phyloP scores from a whole-genome alignment of 805 yeast genomes.

The Teunomyces kruisii region DNA sequence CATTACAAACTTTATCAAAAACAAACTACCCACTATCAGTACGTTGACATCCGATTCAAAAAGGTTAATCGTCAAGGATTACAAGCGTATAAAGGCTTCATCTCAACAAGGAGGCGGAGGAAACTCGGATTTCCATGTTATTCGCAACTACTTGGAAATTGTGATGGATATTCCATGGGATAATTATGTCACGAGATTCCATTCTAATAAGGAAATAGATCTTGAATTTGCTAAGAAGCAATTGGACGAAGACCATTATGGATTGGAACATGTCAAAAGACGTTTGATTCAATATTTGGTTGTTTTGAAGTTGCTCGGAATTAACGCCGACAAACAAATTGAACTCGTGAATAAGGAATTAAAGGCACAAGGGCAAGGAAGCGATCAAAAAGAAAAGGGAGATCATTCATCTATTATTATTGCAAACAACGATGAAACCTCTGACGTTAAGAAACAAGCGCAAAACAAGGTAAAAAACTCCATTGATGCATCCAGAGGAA shows the following conservation, averaged over 20 bases:
- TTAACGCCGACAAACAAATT: conserved; percentile 30
- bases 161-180: conserved; percentile 68
- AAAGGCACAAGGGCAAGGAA: not conserved
- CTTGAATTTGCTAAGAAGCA: conserved; percentile 40
- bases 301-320: conserved; percentile 60
- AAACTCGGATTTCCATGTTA: conserved; percentile 62
- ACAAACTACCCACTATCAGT: conserved; percentile 34
- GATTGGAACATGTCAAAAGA: conserved; percentile 58
- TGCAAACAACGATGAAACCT: conserved; percentile 37
- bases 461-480: conserved; percentile 16
- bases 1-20: conserved; percentile 37
- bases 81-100: conserved; percentile 52
- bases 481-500: conserved; percentile 10
- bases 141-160: conserved; percentile 63
- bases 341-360: conserved; percentile 14
- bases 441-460: conserved; percentile 24
- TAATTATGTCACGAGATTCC: conserved; percentile 27
- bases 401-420: conserved; percentile 22
- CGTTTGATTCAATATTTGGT: conserved; percentile 78
- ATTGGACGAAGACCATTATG: conserved; percentile 44
- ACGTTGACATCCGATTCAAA: conserved; percentile 38
- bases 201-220: conserved; percentile 47
- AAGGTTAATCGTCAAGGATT: conserved; percentile 47
- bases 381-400: conserved; percentile 1
- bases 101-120: conserved; percentile 35